phyloP scores from a whole-genome alignment of 2,329 filamentous ascomycete genomes.

The Ceratocystis colombiana region DNA sequence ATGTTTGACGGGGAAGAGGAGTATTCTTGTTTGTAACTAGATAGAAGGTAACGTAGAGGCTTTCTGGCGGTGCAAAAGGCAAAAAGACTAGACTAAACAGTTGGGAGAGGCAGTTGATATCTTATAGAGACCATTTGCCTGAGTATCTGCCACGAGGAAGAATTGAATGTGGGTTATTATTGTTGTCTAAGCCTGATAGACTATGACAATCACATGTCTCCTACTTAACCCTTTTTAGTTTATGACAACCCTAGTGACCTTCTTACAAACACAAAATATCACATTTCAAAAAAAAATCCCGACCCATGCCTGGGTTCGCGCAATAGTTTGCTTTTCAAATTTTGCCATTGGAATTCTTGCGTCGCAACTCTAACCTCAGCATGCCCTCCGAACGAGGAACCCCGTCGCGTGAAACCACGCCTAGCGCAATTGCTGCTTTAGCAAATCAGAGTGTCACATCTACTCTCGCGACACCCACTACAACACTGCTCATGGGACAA shows the following conservation, averaged over 20 bases:
- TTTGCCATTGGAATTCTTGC: background rate
- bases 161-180: background rate
- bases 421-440: background rate
- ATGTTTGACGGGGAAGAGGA: background rate
- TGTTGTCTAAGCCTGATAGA: background rate
- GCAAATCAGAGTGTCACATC: background rate
- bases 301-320: background rate
- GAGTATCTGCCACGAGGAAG: too few species aligned
- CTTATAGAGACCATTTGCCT: background rate
- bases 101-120: background rate
- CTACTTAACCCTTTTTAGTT: background rate
- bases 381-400: constrained; percentile 20
- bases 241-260: background rate
- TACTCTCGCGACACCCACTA: constrained; percentile 29
- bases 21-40: background rate
- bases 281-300: background rate
- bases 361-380: background rate
- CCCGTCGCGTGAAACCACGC: constrained; percentile 21
- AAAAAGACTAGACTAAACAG: background rate
- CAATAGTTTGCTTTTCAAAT: background rate
- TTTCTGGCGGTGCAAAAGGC: background rate
- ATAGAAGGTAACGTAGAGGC: background rate
- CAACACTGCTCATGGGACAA: constrained; percentile 46
- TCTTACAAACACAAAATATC: background rate
- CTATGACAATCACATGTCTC: background rate